Evolutionary conservation across 2,329 filamentous ascomycete species (phyloP).

Genomic region (Ilyonectria destructans): DNA sequence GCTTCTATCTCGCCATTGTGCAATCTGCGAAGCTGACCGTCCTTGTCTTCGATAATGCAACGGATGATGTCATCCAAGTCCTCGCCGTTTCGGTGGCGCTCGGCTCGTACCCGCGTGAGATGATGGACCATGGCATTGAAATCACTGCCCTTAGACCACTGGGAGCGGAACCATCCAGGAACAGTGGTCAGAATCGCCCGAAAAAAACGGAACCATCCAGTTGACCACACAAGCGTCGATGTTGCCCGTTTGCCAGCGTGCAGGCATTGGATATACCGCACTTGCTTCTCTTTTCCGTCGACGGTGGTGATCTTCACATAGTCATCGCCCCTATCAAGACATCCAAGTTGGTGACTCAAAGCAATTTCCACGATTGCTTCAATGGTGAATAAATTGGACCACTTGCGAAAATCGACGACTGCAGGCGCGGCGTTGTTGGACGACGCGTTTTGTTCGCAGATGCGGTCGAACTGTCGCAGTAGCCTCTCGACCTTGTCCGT

Average conservation of each 20-base stretch:
- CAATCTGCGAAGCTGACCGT: constrained; percentile 58
- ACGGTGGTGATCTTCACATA: background rate
- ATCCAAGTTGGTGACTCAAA: background rate
- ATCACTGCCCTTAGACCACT: constrained; percentile 50
- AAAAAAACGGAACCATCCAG: constrained; percentile 65
- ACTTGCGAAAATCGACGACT: background rate
- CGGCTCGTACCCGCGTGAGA: constrained; percentile 53
- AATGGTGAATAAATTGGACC: background rate
- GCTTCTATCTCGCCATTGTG: constrained; percentile 72
- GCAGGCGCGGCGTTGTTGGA: no score
- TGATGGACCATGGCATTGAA: constrained; percentile 59
- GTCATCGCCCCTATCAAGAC: background rate
- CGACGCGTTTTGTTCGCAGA: constrained; percentile 52
- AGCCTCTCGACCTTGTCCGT: constrained; percentile 65
- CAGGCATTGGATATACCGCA: constrained; percentile 65
- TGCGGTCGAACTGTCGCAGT: constrained; percentile 60
- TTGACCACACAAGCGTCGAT: constrained; percentile 65
- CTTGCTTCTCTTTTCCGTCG: constrained; percentile 42
- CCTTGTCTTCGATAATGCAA: constrained; percentile 65
- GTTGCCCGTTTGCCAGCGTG: constrained; percentile 66
- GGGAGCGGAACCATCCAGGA: constrained; percentile 56
- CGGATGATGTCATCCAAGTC: constrained; percentile 73
- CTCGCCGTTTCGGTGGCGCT: constrained; percentile 59
- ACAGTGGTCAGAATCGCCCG: constrained; percentile 64
- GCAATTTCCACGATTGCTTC: background rate